Base-by-base conservation (phyloP, 2,329 filamentous ascomycete genomes). In the Blastomyces percursus region DNA sequence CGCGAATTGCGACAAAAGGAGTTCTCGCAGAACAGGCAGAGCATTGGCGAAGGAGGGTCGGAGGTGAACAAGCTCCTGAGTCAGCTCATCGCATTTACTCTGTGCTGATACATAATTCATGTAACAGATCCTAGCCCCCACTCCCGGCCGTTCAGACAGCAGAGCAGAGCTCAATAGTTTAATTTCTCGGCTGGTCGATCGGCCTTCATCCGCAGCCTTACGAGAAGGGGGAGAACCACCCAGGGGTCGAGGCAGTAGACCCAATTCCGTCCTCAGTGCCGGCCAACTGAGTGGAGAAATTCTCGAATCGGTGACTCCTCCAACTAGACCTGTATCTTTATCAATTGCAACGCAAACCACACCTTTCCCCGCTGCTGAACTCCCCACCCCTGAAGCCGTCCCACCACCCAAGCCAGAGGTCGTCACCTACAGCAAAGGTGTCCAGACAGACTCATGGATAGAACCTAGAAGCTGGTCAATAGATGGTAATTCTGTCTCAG, bases 391-490 rank as follows among this genome's bases (percentile, higher is more conserved):
- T 84, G 87, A 62, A 85, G 88, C 67, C 11, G 62, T 71, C 67
- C 71, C 73, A 69, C 70, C 80, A 66, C 72, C 76, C 60, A 81
- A 78, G 69, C 78, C 78, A 67, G 94, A 99, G 75, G 81, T 96
- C 64, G 91, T 96, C 71, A 96, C 91, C 61, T 99, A 99, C 80
- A 97, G 90, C 81, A 97, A 96, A 78, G 92, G 87, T 62, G 91
- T 97, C 27, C 95, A 99, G 76, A 96, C 94, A 19, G 85, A 88
- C 70, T 85, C 87, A 66, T 89, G 89, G 85, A 79, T 81, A 21
- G 76, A 77, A 7, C 79, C 80, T 5, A 78, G 80, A 62, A 78
- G 82, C 35, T 78, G 81, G 42, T 79, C 81, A 40, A 77, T 81
- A 0, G 80, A 81, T 59, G 81, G 80, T 3, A 79, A 81, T 57